A percentile compares a stretch with the other conserved stretches of the same genome.
These are phyloP conservation scores for Echium plantagineum DNA, from an alignment of 257 asterid species.

Conservation along the genomic window DNA sequence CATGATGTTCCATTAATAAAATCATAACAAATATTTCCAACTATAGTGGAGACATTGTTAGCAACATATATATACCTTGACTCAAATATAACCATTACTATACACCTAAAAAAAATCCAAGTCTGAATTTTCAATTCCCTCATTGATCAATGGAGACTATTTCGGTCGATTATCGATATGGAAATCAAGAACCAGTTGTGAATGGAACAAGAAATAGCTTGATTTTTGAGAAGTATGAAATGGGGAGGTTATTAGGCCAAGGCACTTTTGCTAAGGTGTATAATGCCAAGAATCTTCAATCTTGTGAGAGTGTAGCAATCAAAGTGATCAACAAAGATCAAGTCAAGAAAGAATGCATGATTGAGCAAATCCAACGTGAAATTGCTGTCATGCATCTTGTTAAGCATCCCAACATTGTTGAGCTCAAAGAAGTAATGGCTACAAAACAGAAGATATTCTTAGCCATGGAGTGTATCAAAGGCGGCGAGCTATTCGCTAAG, in stretches of 20 bases:
- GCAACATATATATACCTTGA: not conserved
- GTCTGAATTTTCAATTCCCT: not conserved
- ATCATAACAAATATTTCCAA: no score
- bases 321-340: constrained; percentile 8
- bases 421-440: constrained; percentile 12
- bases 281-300: not conserved
- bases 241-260: constrained; percentile 10
- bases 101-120: not conserved
- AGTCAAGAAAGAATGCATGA: constrained; percentile 5
- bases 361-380: constrained; percentile 7
- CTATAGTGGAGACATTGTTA: no score
- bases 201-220: constrained; percentile 2
- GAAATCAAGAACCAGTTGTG: not conserved
- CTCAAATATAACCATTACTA: no score
- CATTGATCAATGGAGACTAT: not conserved
- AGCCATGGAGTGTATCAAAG: constrained; percentile 6
- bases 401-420: constrained; percentile 3
- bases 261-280: constrained; percentile 14
- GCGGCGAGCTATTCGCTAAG: constrained; percentile 11
- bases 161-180: not conserved
- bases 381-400: constrained; percentile 10
- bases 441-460: constrained; percentile 7
- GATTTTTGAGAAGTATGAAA: constrained; percentile 5
- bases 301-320: constrained; percentile 4
- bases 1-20: no score